phyloP scores from a whole-genome alignment of 1,139 yeast genomes.

The Eremothecium coryli region DNA sequence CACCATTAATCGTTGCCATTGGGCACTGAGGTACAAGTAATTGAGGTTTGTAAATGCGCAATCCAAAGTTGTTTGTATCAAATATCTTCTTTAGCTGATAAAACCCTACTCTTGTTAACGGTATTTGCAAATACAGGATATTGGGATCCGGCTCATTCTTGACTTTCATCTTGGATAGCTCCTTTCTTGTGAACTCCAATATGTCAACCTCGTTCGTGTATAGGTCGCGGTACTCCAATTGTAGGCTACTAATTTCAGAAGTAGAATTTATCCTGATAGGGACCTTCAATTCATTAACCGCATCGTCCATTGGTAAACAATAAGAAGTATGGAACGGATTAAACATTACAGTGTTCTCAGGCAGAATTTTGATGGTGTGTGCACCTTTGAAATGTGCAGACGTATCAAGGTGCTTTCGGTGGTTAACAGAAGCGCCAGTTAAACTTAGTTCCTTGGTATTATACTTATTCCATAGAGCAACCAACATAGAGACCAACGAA shows the following conservation, averaged over 20 bases:
- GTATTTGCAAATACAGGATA: slow-evolving; percentile 42
- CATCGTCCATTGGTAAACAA: slow-evolving; percentile 45
- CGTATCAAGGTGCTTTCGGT: slow-evolving; percentile 43
- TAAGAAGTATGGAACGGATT: slow-evolving; percentile 63
- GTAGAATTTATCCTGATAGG: slow-evolving; percentile 83
- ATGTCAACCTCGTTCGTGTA: slow-evolving; percentile 41
- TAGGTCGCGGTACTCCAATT: slow-evolving; percentile 54
- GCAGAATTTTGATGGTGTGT: slow-evolving; percentile 77
- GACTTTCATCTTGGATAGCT: slow-evolving; percentile 37
- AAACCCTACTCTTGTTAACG: slow-evolving; percentile 60
- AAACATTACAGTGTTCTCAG: slow-evolving; percentile 80
- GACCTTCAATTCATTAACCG: slow-evolving; percentile 35
- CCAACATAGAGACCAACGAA: slow-evolving; percentile 43
- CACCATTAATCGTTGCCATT: slow-evolving; percentile 39
- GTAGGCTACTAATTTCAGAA: slow-evolving; percentile 57
- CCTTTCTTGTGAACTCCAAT: slow-evolving; percentile 48
- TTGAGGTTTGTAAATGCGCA: slow-evolving; percentile 56
- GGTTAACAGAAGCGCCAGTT: slow-evolving; percentile 42
- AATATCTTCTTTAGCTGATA: slow-evolving; percentile 59
- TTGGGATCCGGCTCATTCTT: slow-evolving; percentile 30
- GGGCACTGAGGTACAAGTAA: slow-evolving; percentile 75
- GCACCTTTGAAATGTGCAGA: slow-evolving; percentile 75
- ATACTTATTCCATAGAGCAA: slow-evolving; percentile 38
- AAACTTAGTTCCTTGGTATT: slow-evolving; percentile 60
- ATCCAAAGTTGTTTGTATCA: slow-evolving; percentile 55